Evolutionary conservation across 2,329 filamentous ascomycete species (phyloP).

Genomic region (Epichloe sylvatica): DNA sequence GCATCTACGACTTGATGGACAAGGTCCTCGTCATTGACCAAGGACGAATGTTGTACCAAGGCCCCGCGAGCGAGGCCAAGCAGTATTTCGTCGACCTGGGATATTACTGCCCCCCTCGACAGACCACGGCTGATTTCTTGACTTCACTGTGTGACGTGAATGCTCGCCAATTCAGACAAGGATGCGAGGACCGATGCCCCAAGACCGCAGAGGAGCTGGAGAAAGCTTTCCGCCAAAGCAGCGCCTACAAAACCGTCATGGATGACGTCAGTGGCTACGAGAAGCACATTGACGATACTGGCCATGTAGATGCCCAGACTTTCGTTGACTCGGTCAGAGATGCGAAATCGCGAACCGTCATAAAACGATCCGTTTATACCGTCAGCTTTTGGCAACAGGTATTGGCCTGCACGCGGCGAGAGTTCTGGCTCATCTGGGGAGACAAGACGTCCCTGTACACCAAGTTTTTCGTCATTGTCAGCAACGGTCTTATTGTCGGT

Average conservation of each 20-base stretch:
- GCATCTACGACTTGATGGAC: conserved; percentile 36
- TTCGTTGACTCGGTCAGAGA: conserved; percentile 50
- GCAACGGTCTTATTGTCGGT: conserved; percentile 60
- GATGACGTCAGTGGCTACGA: conserved; percentile 47
- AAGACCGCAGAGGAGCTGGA: conserved; percentile 32
- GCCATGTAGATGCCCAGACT: conserved; percentile 49
- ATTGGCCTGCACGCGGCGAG: conserved; percentile 51
- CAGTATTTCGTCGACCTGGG: conserved; percentile 44
- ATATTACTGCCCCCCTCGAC: conserved; percentile 42
- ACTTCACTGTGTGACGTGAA: conserved; percentile 27
- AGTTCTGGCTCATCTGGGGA: conserved; percentile 66
- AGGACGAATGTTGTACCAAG: conserved; percentile 54
- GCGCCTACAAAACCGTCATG: conserved; percentile 30
- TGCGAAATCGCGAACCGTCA: conserved; percentile 39
- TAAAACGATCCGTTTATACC: conserved; percentile 40
- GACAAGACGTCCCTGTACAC: conserved; percentile 64
- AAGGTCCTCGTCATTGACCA: conserved; percentile 50
- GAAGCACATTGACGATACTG: conserved; percentile 57
- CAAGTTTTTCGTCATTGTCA: conserved; percentile 65
- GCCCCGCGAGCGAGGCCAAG: conserved; percentile 41
- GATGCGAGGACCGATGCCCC: conserved; percentile 25
- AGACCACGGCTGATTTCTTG: conserved; percentile 49
- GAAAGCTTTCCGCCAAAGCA: conserved; percentile 25
- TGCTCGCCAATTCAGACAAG: conserved; percentile 1
- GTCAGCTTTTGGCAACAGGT: conserved; percentile 63